Evolutionary conservation across 2,329 filamentous ascomycete genomes (phyloP), one percentile per base, ranked within the genome.

Genomic region (Fusarium sp.): DNA sequence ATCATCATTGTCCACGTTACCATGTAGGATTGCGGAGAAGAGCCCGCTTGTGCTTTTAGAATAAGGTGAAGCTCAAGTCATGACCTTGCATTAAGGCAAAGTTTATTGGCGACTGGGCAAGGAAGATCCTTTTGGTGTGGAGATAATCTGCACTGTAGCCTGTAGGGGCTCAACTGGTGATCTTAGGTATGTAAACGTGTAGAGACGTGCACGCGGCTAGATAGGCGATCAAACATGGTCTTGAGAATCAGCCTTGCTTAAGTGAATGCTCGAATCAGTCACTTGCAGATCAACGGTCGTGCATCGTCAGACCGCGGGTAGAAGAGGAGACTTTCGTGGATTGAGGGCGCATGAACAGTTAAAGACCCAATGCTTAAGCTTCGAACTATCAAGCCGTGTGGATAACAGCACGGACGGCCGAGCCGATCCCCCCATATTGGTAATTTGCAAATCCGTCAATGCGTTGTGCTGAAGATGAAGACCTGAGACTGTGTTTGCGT

Each of bases 201-300:
- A 19, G 19, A 19, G 19, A 19, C 19, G 19, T 19, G 19, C 19
- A 19, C 19, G 19, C 19, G 19, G 19, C 19, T 19, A 26, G n/a
- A 22, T 11, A 24, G 10, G 12, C 24, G 43, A 36, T 36, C 24
- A 31, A 31, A 8, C 15, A 8, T 19, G n/a, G 38, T 22, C 12
- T 13, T 43, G 38, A 35, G 25, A 22, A 8, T 5, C 3, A 12
- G 26, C 15, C 34, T 42, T 46, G 40, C 36, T 34, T 28, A 24
- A 38, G 43, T 40, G 31, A 32, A 38, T 26, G 29, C 26, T 19
- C 24, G 28, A 26, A 25, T 24, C 15, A 29, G 32, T 35, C 38
- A 19, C 2, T 19, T 19, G 19, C 32, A 56, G 42, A 41, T 38
- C 38, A 50, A 58, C 31, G 50, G 28, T 35, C 19, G 10, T 42